These are phyloP conservation scores for Pholiota conissans DNA, from an alignment of 768 basidiomycete genomes.

Conservation along the genomic window DNA sequence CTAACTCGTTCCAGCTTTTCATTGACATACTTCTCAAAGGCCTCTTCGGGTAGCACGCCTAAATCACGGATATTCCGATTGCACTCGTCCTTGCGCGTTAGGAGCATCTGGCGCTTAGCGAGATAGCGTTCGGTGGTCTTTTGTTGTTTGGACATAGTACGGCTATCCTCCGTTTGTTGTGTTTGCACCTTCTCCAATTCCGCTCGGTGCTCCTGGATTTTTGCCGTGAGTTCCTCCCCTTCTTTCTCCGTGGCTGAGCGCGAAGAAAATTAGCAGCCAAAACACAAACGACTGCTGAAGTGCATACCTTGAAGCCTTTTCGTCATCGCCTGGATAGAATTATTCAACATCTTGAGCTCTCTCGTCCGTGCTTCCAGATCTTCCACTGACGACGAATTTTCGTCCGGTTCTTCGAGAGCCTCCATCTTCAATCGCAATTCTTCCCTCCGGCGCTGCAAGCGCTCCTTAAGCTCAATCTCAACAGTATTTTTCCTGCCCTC, in stretches of 20 bases:
- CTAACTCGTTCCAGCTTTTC: slow-evolving; percentile 86
- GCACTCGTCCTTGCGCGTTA: slow-evolving; percentile 87
- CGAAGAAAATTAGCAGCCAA: neutral
- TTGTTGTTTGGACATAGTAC: slow-evolving; percentile 86
- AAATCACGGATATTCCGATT: slow-evolving; percentile 95
- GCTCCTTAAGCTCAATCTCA: slow-evolving; percentile 93
- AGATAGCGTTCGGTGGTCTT: slow-evolving; percentile 95
- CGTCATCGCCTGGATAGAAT: slow-evolving; percentile 63
- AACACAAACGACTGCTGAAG: neutral
- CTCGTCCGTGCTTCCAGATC: slow-evolving; percentile 67
- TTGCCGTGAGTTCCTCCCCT: slow-evolving; percentile 56
- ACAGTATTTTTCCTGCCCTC: slow-evolving; percentile 76
- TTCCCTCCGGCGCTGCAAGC: slow-evolving; percentile 74
- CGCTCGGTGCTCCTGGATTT: slow-evolving; percentile 65
- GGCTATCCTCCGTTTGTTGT: slow-evolving; percentile 84
- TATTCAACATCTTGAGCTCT: slow-evolving; percentile 68
- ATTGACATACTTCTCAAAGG: slow-evolving; percentile 90
- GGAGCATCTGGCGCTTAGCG: slow-evolving; percentile 86
- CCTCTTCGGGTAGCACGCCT: slow-evolving; percentile 95
- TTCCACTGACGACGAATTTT: slow-evolving; percentile 56
- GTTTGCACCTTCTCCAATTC: slow-evolving; percentile 75
- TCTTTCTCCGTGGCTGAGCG: slow-evolving; percentile 69
- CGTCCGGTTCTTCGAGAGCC: slow-evolving; percentile 62
- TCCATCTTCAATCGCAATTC: slow-evolving; percentile 81
- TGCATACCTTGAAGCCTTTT: slow-evolving; percentile 62